A percentile compares a stretch with the other conserved stretches of the same genome.
Evolutionary conservation across 169 alveolate species (phyloP).

Genomic region (Plasmodium malariae): DNA sequence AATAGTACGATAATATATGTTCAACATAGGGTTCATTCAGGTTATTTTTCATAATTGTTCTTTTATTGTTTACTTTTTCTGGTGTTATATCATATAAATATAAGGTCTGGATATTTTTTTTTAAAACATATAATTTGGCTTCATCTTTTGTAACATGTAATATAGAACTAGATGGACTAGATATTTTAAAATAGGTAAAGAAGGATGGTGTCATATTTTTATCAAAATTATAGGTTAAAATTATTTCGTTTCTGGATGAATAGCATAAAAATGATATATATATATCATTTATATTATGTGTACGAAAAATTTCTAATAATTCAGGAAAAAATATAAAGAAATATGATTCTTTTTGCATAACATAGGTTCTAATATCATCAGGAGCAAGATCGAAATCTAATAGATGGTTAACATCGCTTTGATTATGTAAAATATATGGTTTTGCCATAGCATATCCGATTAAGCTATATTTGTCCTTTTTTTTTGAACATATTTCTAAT

Average conservation of each 20-base stretch:
- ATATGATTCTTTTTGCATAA: constrained; percentile 11
- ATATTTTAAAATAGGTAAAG: constrained; percentile 41
- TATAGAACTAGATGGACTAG: constrained; percentile 44
- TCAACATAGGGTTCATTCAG: constrained; percentile 32
- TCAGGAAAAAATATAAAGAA: constrained; percentile 56
- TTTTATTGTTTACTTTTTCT: constrained; percentile 34
- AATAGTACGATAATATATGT: constrained; percentile 20
- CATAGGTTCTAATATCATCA: constrained; percentile 47
- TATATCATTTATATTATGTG: constrained; percentile 6
- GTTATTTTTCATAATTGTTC: neutral
- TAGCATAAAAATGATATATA: constrained; percentile 43
- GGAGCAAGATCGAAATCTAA: constrained; percentile 26
- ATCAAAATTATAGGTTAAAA: constrained; percentile 37
- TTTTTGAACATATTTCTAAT: constrained; percentile 42
- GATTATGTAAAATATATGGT: constrained; percentile 43
- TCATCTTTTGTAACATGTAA: constrained; percentile 11
- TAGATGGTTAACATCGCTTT: constrained; percentile 27
- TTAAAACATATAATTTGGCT: constrained; percentile 55
- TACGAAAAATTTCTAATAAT: neutral
- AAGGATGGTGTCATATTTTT: constrained; percentile 50
- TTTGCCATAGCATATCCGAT: constrained; percentile 40
- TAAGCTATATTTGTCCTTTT: constrained; percentile 21
- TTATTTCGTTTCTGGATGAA: constrained; percentile 44
- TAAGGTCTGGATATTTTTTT: constrained; percentile 29
- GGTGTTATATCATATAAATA: constrained; percentile 64